These are phyloP conservation scores for Thelonectria rubi DNA, from an alignment of 2,329 filamentous ascomycete species.

Conservation along the genomic window DNA sequence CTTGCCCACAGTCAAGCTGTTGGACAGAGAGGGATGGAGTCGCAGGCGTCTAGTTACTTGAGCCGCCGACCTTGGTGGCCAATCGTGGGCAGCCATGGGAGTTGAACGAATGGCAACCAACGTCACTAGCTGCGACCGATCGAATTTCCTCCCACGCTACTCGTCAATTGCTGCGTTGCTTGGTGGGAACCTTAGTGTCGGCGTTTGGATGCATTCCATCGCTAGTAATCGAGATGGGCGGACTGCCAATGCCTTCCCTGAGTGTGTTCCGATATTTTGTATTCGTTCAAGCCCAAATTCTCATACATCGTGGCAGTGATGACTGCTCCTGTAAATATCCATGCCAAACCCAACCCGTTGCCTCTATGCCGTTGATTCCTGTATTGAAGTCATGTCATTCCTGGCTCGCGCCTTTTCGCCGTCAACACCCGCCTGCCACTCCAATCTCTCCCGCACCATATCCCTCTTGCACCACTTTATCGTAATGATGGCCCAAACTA, in stretches of 20 bases:
- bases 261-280: background rate
- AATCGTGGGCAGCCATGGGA: background rate
- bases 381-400: constrained; percentile 2
- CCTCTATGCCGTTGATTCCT: constrained; percentile 25
- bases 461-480: constrained; percentile 50
- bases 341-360: background rate
- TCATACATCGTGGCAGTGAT: constrained; percentile 13
- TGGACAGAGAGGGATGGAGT: background rate
- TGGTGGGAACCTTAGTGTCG: too few relatives aligned
- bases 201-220: too few relatives aligned
- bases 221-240: too few relatives aligned
- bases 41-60: background rate
- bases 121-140: background rate
- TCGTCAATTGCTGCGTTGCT: background rate
- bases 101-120: background rate
- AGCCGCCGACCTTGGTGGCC: background rate
- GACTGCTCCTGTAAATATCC: background rate
- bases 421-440: constrained; percentile 47
- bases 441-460: constrained; percentile 49
- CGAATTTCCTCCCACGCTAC: background rate
- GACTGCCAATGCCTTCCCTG: background rate
- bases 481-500: constrained; percentile 48
- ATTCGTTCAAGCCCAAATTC: background rate
- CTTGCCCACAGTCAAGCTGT: background rate
- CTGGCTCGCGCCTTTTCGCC: constrained; percentile 27